Conservation (phyloP, 2,329 filamentous ascomycete genomes). For the Verticillium nubilum region DNA sequence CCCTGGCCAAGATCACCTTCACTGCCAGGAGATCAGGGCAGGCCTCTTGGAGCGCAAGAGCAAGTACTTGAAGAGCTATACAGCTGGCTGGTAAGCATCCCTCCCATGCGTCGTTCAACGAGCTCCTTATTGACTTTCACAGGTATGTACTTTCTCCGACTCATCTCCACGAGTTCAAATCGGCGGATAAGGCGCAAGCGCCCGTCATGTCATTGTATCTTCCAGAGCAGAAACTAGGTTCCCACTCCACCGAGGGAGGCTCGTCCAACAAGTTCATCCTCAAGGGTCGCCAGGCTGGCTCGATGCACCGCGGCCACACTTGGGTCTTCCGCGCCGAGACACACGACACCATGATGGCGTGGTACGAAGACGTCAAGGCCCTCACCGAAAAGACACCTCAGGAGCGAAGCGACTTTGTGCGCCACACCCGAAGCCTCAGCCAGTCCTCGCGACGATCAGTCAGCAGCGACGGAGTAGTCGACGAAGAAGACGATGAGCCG, state of each 20-base stretch:
- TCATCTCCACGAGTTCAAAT: constrained; percentile 98
- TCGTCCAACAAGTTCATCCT: constrained; percentile 97
- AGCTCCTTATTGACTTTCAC: not conserved
- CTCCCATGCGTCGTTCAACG: not conserved
- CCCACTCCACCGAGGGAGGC: constrained; percentile 75
- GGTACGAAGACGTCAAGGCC: constrained; percentile 88
- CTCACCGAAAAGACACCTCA: constrained; percentile 85
- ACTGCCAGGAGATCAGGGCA: constrained; percentile 77
- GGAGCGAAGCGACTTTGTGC: constrained; percentile 82
- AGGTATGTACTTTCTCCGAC: constrained; percentile 96
- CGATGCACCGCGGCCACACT: constrained; percentile 78
- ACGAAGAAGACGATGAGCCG: constrained; percentile 66
- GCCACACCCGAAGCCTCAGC: constrained; percentile 75
- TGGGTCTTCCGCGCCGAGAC: constrained; percentile 69
- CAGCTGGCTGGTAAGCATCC: constrained; percentile 77
- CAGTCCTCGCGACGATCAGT: constrained; percentile 55
- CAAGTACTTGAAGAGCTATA: constrained; percentile 98
- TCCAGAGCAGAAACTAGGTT: constrained; percentile 90
- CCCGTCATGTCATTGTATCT: constrained; percentile 96
- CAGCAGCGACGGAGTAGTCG: constrained; percentile 71
- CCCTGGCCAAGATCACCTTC: constrained; percentile 80
- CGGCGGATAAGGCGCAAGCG: constrained; percentile 85
- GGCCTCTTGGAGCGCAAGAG: constrained; percentile 95
- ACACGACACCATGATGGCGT: constrained; percentile 94
- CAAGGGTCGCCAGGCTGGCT: constrained; percentile 88